A percentile compares a stretch with the other conserved stretches of the same genome.
phyloP scores from a whole-genome alignment of 495 filamentous ascomycete genomes.

The Podospora tetraspora region DNA sequence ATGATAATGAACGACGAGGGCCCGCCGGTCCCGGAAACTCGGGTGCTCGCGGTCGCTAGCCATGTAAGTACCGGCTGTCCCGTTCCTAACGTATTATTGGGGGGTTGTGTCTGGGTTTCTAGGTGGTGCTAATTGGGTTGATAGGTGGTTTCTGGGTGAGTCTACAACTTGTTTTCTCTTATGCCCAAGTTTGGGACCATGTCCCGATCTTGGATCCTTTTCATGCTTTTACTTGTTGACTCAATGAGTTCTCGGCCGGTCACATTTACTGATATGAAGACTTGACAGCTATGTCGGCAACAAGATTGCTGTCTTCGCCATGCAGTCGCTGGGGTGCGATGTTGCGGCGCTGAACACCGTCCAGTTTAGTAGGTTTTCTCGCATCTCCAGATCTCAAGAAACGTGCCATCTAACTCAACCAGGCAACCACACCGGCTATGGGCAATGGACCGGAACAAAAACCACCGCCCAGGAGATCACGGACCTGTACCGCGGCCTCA shows the following conservation, averaged over 20 bases:
- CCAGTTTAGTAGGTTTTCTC: constrained; percentile 66
- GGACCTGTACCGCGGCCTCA: constrained; percentile 79
- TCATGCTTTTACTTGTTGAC: background rate
- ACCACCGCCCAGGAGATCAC: constrained; percentile 75
- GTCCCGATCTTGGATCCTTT: constrained; percentile 13
- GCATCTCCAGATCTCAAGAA: background rate
- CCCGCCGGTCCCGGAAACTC: constrained; percentile 70
- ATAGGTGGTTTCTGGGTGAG: constrained; percentile 77
- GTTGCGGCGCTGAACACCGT: constrained; percentile 92
- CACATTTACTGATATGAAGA: background rate
- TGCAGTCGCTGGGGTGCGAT: constrained; percentile 90
- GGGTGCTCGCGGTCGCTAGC: constrained; percentile 89
- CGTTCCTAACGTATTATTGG: constrained; percentile 8
- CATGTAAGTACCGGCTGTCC: constrained; percentile 64
- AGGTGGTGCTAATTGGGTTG: constrained; percentile 30
- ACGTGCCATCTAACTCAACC: constrained; percentile 6
- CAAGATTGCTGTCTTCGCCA: constrained; percentile 85
- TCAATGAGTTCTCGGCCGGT: background rate
- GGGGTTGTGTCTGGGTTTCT: constrained; percentile 14
- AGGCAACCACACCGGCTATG: constrained; percentile 94
- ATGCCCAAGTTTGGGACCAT: background rate
- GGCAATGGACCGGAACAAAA: constrained; percentile 74
- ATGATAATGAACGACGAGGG: constrained; percentile 34
- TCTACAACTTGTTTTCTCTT: constrained; percentile 12
- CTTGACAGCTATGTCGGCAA: constrained; percentile 87